Evolutionary conservation across 192 early-diverging fungal species (phyloP), one percentile per base, ranked within the genome.

Genomic region (Polychytrium aggregatum): DNA sequence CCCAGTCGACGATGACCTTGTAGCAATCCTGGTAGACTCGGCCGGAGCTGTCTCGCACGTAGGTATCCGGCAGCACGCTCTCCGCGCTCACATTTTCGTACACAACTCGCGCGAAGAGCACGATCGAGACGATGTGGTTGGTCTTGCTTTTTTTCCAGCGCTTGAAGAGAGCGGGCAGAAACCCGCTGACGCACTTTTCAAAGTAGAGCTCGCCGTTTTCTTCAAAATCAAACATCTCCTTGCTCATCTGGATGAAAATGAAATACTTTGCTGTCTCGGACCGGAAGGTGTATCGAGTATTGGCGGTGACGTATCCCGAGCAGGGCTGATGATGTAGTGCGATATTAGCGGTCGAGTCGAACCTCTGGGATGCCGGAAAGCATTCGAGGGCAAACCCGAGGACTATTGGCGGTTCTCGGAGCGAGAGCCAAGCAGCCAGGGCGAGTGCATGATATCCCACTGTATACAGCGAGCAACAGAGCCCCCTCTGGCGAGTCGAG

Each of bases 221-320:
- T 45, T 91, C 91, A 74, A 93, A 96, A 33, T 91, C 83, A 86
- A 87, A 92, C 91, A 96, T 98, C 67, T 98, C 94, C 39, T 79
- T 78, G 27, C 82, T 86, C 88, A 98, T 89, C 67, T 98, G 94
- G 18, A 98, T 81, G 59, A 93, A 90, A 14, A 98, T 78, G 57
- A 90, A 93, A 43, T 84, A 88, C 49, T 92, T 89, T 10, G 90
- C 92, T 0, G 91, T 90, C 51, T 88, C 88, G 10, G 94, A 96
- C 13, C 94, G 74, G 47, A 92, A 96, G 11, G 96, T 88, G 24
- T 80, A 65, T 62, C 83, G 82, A 8, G 92, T 96, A 17, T 72
- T 70, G 21, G 68, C 72, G 14, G 74, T 85, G 22, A 98, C 74
- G 44, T 82, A 88, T 21, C 86, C 94, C 44, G 81, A 87, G 0